Evolutionary conservation across 2,329 filamentous ascomycete species (phyloP).

Genomic region (Decorospora gaudefroyi): DNA sequence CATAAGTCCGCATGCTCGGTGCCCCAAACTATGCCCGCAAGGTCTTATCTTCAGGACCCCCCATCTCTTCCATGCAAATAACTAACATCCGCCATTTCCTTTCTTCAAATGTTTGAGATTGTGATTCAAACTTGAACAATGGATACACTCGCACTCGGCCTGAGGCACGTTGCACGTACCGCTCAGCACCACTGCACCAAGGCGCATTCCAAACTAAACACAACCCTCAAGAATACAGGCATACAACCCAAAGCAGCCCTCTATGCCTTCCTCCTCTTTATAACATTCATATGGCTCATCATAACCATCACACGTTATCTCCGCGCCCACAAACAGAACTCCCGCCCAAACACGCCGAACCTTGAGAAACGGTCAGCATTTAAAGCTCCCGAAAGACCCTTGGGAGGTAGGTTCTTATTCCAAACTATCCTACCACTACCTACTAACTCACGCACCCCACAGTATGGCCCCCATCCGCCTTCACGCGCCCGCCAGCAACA

Average conservation of each 20-base stretch:
- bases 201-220: slow-evolving; percentile 10
- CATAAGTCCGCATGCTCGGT: slow-evolving; percentile 1
- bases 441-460: neutral
- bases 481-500: slow-evolving; percentile 62
- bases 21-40: neutral
- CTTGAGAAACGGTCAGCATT: slow-evolving; percentile 52
- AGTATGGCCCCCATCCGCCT: slow-evolving; percentile 41
- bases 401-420: slow-evolving; percentile 51
- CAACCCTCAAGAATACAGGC: slow-evolving; percentile 3
- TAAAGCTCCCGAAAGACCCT: slow-evolving; percentile 48
- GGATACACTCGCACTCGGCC: slow-evolving; percentile 11
- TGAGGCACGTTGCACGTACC: slow-evolving; percentile 25
- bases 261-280: slow-evolving; percentile 41
- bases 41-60: neutral
- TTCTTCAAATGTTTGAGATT: neutral
- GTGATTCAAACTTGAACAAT: neutral
- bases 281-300: slow-evolving; percentile 40
- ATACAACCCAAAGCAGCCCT: slow-evolving; percentile 27
- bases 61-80: no score
- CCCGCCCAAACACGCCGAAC: slow-evolving; percentile 47
- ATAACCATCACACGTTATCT: slow-evolving; percentile 35
- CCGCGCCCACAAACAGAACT: slow-evolving; percentile 20
- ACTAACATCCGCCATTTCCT: no score
- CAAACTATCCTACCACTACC: neutral
- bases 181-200: slow-evolving; percentile 21